phyloP scores from a whole-genome alignment of 2,329 filamentous ascomycete genomes.

The Sordariomycetes sp. region DNA sequence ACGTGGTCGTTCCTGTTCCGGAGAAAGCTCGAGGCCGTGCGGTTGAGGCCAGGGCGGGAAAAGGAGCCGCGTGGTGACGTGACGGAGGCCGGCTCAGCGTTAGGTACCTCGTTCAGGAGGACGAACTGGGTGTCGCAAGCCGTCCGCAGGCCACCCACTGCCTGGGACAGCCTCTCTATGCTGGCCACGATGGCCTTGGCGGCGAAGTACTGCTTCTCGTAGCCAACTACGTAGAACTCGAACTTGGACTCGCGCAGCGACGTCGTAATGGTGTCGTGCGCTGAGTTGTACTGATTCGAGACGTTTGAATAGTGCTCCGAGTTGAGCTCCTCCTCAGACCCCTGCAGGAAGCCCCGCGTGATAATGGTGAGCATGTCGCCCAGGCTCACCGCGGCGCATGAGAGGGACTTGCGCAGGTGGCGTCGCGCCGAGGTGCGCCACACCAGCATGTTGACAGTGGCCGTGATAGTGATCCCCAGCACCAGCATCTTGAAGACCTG shows the following conservation, averaged over 20 bases:
- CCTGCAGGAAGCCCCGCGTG: conserved; percentile 72
- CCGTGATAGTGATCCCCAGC: conserved; percentile 64
- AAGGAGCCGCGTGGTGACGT: conserved; percentile 16
- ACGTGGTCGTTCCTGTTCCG: conserved; percentile 1
- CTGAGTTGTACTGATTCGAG: conserved; percentile 52
- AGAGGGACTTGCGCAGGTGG: conserved; percentile 56
- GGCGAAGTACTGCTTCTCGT: conserved; percentile 66
- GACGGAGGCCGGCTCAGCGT: conserved; percentile 8
- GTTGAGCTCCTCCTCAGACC: conserved; percentile 66
- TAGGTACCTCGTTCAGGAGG: conserved; percentile 55
- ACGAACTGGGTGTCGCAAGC: conserved; percentile 84
- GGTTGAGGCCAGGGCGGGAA: conserved; percentile 9
- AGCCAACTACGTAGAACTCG: conserved; percentile 76
- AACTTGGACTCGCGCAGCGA: conserved; percentile 78
- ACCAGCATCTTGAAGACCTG: conserved; percentile 76
- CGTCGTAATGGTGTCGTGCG: conserved; percentile 55
- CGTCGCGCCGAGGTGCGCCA: conserved; percentile 69
- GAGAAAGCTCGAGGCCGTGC: conserved; percentile 15
- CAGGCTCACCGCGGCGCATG: conserved; percentile 62
- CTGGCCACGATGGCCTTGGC: conserved; percentile 75
- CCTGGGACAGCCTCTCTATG: conserved; percentile 76
- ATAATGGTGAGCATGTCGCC: conserved; percentile 76
- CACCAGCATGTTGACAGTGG: conserved; percentile 65
- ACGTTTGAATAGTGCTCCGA: conserved; percentile 54
- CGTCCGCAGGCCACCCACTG: conserved; percentile 81